Base-by-base conservation (phyloP, 2,329 filamentous ascomycete species). In the Colletotrichum sp. region DNA sequence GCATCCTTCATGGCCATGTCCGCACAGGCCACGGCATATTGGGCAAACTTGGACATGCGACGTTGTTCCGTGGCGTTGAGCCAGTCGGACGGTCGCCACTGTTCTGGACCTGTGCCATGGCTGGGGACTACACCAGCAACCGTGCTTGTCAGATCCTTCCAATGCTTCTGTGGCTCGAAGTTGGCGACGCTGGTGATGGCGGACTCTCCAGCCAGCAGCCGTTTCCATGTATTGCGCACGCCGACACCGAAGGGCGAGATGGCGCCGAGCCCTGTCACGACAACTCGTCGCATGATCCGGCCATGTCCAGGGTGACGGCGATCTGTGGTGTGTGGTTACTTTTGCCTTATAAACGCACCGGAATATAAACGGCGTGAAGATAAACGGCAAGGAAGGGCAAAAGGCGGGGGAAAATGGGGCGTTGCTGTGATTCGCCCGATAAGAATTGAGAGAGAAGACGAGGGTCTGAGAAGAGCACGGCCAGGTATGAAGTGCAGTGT, bases 21-120 rank as follows among this genome's bases (percentile, higher is more conserved):
- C 0, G 95, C 91, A 4, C 96, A 95, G 14, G 95, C 95, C 81
- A 98, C 90, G 16, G 96, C 96, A 86, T 98, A 99, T 84, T 99
- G 96, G 6, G 96, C 92, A 83, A 99, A 99, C 28, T 88, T 90
- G n/a, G 97, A 96, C 93, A 98, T 98, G 81, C 95, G 94, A 6
- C 96, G 92, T 81, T 91, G 89, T 74, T 93, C 91, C 2, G 87
- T 82, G 28, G 85, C 82, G 61, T 83, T 84, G 67, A 92, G 81
- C 89, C 91, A 93, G 79, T 92, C 89, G 13, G 85, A 83, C 2
- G 89, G 81, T 34, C 84, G 83, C 92, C 90, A 93, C 60, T 75
- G 70, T 13, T 87, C 86, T 72, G 86, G 82, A 72, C 81, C 82
- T 7, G 83, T 77, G 7, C 82, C 82, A 69, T 76, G 43, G 60